Evolutionary conservation across 768 basidiomycete species (phyloP).

Genomic region (Boletus coccyginus): DNA sequence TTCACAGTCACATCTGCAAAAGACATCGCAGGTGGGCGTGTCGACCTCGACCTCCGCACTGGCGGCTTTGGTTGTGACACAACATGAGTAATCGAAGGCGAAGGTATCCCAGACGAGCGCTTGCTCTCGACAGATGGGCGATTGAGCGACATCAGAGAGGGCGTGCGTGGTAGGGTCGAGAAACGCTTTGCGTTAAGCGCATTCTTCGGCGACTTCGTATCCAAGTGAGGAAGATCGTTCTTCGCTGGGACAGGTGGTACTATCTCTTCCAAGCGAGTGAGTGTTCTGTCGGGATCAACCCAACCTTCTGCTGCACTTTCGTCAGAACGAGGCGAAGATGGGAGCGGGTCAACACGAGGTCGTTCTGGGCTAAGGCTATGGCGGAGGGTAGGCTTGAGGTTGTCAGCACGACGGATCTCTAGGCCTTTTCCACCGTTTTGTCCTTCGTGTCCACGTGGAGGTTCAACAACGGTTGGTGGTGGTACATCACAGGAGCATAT

Average conservation of each 20-base stretch:
- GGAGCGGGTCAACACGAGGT: neutral
- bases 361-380: constrained; percentile 15
- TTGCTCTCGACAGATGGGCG: constrained; percentile 23
- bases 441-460: constrained; percentile 36
- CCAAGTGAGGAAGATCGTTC: constrained; percentile 21
- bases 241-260: constrained; percentile 32
- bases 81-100: constrained; percentile 35
- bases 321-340: constrained; percentile 21
- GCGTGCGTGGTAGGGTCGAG: constrained; percentile 63
- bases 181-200: constrained; percentile 40
- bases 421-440: constrained; percentile 22
- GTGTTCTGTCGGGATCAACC: constrained; percentile 19
- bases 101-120: constrained; percentile 24
- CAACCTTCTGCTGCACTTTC: constrained; percentile 15
- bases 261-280: constrained; percentile 13
- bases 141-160: constrained; percentile 50
- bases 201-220: constrained; percentile 25
- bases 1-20: constrained; percentile 60
- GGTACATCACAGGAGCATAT: constrained; percentile 31
- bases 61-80: constrained; percentile 15
- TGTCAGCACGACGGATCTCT: constrained; percentile 32
- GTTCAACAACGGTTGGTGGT: constrained; percentile 41
- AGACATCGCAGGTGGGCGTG: constrained; percentile 66
- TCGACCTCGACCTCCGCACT: constrained; percentile 33
- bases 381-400: constrained; percentile 5